phyloP scores from a whole-genome alignment of 208 protist species.

The Polymyxa betae region DNA sequence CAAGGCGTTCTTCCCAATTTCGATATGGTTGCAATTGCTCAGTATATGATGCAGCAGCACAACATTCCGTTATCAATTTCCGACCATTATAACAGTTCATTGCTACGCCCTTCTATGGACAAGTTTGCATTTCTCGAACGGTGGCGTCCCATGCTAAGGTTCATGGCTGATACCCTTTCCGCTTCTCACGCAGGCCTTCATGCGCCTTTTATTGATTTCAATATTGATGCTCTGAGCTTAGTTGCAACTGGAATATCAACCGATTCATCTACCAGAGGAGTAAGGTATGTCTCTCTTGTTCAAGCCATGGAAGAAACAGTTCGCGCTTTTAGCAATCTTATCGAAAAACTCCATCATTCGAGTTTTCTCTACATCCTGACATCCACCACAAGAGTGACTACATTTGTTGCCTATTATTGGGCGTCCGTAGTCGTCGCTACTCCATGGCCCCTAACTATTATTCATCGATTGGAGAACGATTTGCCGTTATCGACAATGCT shows the following conservation, averaged over 20 bases:
- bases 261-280: background rate
- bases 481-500: background rate
- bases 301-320: background rate
- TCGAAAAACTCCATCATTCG: slow-evolving; percentile 54
- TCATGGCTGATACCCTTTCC: background rate
- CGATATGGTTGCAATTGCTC: slow-evolving; percentile 9
- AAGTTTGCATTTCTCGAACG: background rate
- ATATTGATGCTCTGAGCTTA: slow-evolving; percentile 33
- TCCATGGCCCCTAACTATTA: background rate
- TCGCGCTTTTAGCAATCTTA: slow-evolving; percentile 33
- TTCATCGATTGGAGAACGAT: background rate
- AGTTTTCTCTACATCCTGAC: slow-evolving; percentile 31
- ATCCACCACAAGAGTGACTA: background rate
- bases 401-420: slow-evolving; percentile 25
- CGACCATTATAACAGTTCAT: background rate
- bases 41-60: slow-evolving; percentile 13
- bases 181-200: background rate
- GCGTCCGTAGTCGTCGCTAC: background rate
- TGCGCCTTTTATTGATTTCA: slow-evolving; percentile 24
- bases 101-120: background rate
- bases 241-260: background rate
- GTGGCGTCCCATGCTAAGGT: slow-evolving; percentile 7
- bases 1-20: slow-evolving; percentile 25
- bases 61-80: background rate
- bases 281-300: background rate